These are phyloP conservation scores for Globisporangium ultimum DNA, from an alignment of 352 stramenopile species.

Conservation along the genomic window DNA sequence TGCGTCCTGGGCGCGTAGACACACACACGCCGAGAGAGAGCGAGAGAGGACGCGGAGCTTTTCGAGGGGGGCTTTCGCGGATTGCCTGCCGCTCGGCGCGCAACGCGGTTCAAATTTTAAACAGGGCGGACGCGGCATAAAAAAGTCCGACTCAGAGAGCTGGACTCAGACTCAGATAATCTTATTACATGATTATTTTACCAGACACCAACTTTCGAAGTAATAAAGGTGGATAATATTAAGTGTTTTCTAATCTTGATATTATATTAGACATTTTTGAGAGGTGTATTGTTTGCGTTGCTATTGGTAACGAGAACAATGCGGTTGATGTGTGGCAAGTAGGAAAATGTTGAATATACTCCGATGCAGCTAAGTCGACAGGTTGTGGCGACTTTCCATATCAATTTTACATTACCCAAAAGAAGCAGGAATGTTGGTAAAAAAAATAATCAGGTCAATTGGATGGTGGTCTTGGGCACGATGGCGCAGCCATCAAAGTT, in stretches of 20 bases:
- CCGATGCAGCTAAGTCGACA: not conserved
- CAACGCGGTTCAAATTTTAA: conserved; percentile 15
- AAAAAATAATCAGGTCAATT: conserved; percentile 28
- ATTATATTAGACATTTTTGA: no score
- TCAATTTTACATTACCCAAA: not conserved
- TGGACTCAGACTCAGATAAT: not conserved
- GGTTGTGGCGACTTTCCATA: not conserved
- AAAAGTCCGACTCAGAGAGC: not conserved
- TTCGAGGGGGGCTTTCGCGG: conserved; percentile 2
- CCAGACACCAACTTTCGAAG: no score
- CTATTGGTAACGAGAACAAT: no score
- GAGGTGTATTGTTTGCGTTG: no score
- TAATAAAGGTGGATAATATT: no score
- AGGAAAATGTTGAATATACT: not conserved
- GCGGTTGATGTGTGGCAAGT: no score
- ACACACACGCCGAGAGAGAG: not conserved
- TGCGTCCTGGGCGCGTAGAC: not conserved
- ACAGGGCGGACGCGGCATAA: not conserved
- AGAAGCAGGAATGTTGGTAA: not conserved
- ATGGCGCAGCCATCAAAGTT: conserved; percentile 42
- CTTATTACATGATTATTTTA: no score
- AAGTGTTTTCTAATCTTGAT: no score
- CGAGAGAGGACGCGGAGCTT: not conserved
- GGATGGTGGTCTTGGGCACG: conserved; percentile 46
- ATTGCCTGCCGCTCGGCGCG: conserved; percentile 4